Evolutionary conservation across 768 basidiomycete species (phyloP), one percentile per base, ranked within the genome.

Genomic region (Tylopilus sp.): DNA sequence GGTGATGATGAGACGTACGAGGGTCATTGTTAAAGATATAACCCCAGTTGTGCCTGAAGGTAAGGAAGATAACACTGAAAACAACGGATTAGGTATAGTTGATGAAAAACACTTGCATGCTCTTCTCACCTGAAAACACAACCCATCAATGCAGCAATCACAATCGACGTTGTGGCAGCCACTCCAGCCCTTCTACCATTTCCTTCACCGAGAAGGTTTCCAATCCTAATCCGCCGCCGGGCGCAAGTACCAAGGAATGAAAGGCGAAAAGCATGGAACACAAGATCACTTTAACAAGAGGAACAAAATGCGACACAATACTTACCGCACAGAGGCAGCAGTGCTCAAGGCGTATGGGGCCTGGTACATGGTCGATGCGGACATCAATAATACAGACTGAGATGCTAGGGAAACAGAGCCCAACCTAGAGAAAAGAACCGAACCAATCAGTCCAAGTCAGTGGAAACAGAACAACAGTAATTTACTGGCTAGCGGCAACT

Each of bases 171-270:
- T 38, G 75, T 76, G 3, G 87, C 80, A 0, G 88, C 80, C 31
- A 88, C 73, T 11, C 75, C 77, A 0, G 95, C 93, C 42, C 91
- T 84, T 50, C 75, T 74, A 0, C 84, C 81, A 31, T 91, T 85
- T 35, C 79, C 75, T 56, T 93, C 88, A 5, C 95, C 94, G 2
- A 97, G 77, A 2, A 95, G 74, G 62, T 97, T 97, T 13, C 94
- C 94, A 28, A 94, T 85, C 9, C 91, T 91, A 49, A 46, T 20
- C 28, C 3, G 39, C 3, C 28, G 49, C 13, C 40, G 44, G 13
- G 48, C 51, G 41, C 38, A 39, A 13, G 18, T 8, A 15, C 28
- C 15, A 40, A 39, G 21, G 31, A 17, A 25, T 40, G 17, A 26
- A 40, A 26, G 7, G 11, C 3, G 23, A 31, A 31, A 31, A 95